Percentiles rank a stretch among this genome's conserved stretches.
Evolutionary conservation across 768 basidiomycete species (phyloP).

Genomic region (Sarcodon aspratus): DNA sequence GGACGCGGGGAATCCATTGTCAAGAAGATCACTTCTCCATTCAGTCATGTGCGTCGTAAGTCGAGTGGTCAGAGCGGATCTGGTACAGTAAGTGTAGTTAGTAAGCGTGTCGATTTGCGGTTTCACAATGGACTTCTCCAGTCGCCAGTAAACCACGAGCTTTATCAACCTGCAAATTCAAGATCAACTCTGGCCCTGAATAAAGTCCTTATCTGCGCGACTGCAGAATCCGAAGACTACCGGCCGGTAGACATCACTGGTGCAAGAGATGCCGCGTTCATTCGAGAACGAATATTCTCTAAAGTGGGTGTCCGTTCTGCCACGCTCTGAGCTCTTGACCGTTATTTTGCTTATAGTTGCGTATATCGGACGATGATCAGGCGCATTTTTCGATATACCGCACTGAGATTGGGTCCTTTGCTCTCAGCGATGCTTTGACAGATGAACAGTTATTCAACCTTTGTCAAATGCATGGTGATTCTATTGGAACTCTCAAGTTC

Average conservation of each 20-base stretch:
- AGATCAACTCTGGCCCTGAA: slow-evolving; percentile 6
- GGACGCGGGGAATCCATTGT: neutral
- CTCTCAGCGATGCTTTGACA: slow-evolving; percentile 61
- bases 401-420: slow-evolving; percentile 75
- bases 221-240: slow-evolving; percentile 67
- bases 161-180: too few relatives aligned
- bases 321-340: slow-evolving; percentile 1
- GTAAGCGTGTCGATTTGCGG: slow-evolving; percentile 3
- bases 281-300: slow-evolving; percentile 71
- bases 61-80: neutral
- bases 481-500: slow-evolving; percentile 75
- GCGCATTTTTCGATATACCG: slow-evolving; percentile 69
- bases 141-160: too few relatives aligned
- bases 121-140: too few relatives aligned
- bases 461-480: slow-evolving; percentile 64
- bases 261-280: slow-evolving; percentile 51
- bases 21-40: neutral
- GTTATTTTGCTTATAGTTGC: slow-evolving; percentile 34
- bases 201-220: slow-evolving; percentile 50
- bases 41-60: neutral
- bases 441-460: slow-evolving; percentile 63
- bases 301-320: slow-evolving; percentile 38
- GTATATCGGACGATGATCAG: slow-evolving; percentile 79
- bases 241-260: slow-evolving; percentile 61
- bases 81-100: slow-evolving; percentile 6